Evolutionary conservation across 495 filamentous ascomycete species (phyloP), one percentile per base, ranked within the genome.

Genomic region (Polyplosphaeria fusca): DNA sequence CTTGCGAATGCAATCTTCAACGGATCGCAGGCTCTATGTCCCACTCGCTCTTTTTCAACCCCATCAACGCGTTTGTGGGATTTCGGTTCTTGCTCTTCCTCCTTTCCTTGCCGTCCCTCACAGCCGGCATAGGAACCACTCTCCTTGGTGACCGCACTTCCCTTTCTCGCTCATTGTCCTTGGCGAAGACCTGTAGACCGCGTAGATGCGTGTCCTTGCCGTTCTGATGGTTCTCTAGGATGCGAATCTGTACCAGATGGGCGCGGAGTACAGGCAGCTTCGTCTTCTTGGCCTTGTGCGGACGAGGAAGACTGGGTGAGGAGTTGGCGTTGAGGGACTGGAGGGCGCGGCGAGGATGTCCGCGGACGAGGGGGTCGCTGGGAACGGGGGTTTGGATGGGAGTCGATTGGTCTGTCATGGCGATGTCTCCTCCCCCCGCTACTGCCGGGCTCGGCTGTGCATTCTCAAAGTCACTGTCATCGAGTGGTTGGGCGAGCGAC

Each of bases 131-230:
- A n/a, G n/a, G n/a, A 18, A 38, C 5, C 5, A 25, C 26, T 4
- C 25, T 3, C 2, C 32, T 9, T 18, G 42, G 23, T 28, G 2
- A 14, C 27, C 47, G 23, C 70, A 41, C 32, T 3, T 13, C 28
- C 30, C 25, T 43, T 42, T 35, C 40, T 19, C 25, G 18, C 37
- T 61, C 51, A 32, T 81, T 78, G 60, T 96, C 91, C 38, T 78
- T 72, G 4, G 88, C 88, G 68, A 89, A 98, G 23, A 98, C 82
- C 77, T 96, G 91, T 68, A 98, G 78, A 0, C 89, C 92, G 32
- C 93, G 84, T 37, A 98, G 83, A 78, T 98, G 93, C 2, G 93
- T 98, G 70, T 98, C 93, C 68, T 98, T 98, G 51, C 93, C 93
- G 70, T 98, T 98, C 76, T 98, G 93, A 72, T 98, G 93, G 64